Base-by-base conservation (phyloP, 495 filamentous ascomycete species). In the Parathielavia appendiculata region DNA sequence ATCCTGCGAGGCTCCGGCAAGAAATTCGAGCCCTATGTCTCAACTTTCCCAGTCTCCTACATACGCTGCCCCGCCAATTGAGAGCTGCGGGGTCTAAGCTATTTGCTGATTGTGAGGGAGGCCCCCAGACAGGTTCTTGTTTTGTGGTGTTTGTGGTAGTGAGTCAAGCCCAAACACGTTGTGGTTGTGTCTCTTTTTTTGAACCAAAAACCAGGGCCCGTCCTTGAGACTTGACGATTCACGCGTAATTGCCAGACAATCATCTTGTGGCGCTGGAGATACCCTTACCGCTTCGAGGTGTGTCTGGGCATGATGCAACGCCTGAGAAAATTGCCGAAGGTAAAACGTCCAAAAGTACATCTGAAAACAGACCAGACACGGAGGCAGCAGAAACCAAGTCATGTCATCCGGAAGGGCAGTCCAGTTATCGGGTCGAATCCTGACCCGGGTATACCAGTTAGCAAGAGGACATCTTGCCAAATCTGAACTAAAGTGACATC, bases 401-500 rank as follows among this genome's bases (percentile, higher is more conserved):
- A 63, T 19, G 41, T 51, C 58, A 48, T 60, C 57, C 55, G 57
- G 65, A 59, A 63, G 65, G 55, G 59, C 59, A 59, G 58, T 65
- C 39, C 50, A 58, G 63, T 65, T 61, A 64, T 60, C 50, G 56
- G 57, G 62, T 44, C 62, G 43, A 60, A 54, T 52, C 52, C 47
- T 57, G 58, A 55, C 56, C 65, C 57, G 54, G 49, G 56, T 63
- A 60, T 67, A 67, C 62, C 56, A 61, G 61, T 57, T 59, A 44
- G 57, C 59, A 54, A 51, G 57, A 63, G 59, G 56, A 50, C 51
- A 41, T 45, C 35, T 54, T 35, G 56, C 54, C 40, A 54, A 66
- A 58, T 64, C 56, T 57, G 64, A 63, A 58, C 60, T 63, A 66
- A 61, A 66, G 54, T 62, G 50, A 70, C 62, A 70, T 64, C 65